A percentile compares a stretch with the other conserved stretches of the same genome.
Conservation (phyloP, 805 yeast genomes). For the Kockiozyma suomiensis region DNA sequence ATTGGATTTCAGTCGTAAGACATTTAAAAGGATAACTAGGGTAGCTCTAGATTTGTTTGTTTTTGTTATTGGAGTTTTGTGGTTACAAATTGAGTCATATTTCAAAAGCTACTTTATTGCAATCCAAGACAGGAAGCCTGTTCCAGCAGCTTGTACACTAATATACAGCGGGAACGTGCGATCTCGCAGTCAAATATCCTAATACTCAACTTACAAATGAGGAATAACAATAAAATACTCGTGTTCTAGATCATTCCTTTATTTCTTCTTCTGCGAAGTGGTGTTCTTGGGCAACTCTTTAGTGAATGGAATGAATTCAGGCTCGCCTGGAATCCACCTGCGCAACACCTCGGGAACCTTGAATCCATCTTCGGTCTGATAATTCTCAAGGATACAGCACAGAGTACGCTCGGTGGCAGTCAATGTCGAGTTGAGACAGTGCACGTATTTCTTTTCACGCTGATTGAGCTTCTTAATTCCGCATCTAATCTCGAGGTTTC, state of each 20-base stretch:
- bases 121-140: too few species aligned
- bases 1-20: conserved; percentile 12
- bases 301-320: conserved; percentile 88
- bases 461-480: conserved; percentile 96
- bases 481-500: conserved; percentile 98
- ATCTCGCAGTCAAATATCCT: too few species aligned
- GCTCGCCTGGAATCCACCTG: conserved; percentile 97
- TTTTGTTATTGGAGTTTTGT: background rate
- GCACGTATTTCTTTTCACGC: conserved; percentile 95
- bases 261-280: conserved; percentile 67
- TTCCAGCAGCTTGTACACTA: too few species aligned
- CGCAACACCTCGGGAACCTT: conserved; percentile 93
- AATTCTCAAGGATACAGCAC: conserved; percentile 96
- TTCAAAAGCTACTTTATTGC: too few species aligned
- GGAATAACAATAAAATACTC: background rate
- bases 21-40: background rate
- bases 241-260: background rate
- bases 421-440: conserved; percentile 95
- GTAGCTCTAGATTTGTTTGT: too few species aligned
- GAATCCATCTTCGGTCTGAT: conserved; percentile 92
- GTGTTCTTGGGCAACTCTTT: conserved; percentile 94
- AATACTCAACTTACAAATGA: background rate
- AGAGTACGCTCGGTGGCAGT: conserved; percentile 98
- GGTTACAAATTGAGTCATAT: too few species aligned
- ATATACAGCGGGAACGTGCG: too few species aligned